Evolutionary conservation across 768 basidiomycete species (phyloP).

Genomic region (Auricularia sp.): DNA sequence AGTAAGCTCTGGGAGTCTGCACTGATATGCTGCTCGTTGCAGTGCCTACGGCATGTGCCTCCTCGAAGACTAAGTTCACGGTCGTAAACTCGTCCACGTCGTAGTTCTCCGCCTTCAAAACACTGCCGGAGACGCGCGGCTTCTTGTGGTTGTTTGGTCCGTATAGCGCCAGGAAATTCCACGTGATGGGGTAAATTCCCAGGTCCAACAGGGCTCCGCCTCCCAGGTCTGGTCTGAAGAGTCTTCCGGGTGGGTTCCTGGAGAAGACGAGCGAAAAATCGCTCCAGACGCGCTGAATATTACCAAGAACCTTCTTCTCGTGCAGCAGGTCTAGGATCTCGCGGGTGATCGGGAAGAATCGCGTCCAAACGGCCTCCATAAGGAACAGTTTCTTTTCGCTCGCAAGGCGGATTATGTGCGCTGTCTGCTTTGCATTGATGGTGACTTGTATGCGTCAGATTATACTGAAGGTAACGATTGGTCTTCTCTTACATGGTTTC

Average conservation of each 20-base stretch:
- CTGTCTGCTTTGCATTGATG: slow-evolving; percentile 12
- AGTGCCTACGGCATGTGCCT: slow-evolving; percentile 1
- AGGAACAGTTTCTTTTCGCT: slow-evolving; percentile 6
- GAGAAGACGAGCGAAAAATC: slow-evolving; percentile 10
- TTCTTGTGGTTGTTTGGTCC: slow-evolving; percentile 5
- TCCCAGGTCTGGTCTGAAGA: slow-evolving; percentile 12
- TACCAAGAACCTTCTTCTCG: slow-evolving; percentile 7
- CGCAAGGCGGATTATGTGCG: slow-evolving; percentile 8
- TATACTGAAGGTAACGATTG: background rate
- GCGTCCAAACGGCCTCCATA: slow-evolving; percentile 15
- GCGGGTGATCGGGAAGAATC: slow-evolving; percentile 13
- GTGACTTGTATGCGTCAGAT: slow-evolving; percentile 9
- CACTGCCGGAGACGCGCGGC: slow-evolving; percentile 3
- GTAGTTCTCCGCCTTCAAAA: slow-evolving; percentile 2
- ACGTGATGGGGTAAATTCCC: slow-evolving; percentile 12
- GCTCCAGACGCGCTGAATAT: slow-evolving; percentile 9
- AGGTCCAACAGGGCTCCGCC: slow-evolving; percentile 15
- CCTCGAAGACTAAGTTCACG: slow-evolving; percentile 7
- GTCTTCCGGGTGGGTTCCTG: background rate
- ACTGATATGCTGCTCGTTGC: slow-evolving; percentile 4
- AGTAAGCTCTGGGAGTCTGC: background rate
- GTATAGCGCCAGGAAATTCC: slow-evolving; percentile 10
- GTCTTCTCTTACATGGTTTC: background rate
- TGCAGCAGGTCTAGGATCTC: slow-evolving; percentile 8
- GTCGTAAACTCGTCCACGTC: slow-evolving; percentile 11